Evolutionary conservation across 2,329 filamentous ascomycete species (phyloP).

Genomic region (Fusarium solani-melongenae): DNA sequence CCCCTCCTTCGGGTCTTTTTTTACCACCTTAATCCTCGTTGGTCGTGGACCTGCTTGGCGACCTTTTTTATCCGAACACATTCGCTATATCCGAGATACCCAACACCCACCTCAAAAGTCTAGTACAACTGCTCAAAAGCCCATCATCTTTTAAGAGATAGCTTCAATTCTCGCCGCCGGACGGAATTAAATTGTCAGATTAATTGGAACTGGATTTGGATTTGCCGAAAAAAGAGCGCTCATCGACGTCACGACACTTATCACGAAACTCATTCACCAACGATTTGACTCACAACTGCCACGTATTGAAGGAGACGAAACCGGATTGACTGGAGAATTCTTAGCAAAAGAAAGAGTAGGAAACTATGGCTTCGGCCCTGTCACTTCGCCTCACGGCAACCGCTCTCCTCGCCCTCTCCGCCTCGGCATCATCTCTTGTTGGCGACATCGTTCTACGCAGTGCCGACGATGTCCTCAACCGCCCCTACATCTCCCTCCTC

Average conservation of each 20-base stretch:
- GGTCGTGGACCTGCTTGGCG: slow-evolving; percentile 15
- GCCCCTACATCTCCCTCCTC: slow-evolving; percentile 42
- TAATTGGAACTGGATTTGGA: slow-evolving; percentile 4
- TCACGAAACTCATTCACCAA: slow-evolving; percentile 5
- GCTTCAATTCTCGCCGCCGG: slow-evolving; percentile 31
- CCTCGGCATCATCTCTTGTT: slow-evolving; percentile 27
- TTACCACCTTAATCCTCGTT: slow-evolving; percentile 2
- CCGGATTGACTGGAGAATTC: not conserved
- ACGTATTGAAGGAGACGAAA: slow-evolving; percentile 10
- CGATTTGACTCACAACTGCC: not conserved
- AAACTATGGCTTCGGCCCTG: slow-evolving; percentile 36
- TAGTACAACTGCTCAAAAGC: slow-evolving; percentile 1
- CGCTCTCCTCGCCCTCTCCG: slow-evolving; percentile 33
- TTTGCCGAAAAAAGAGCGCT: not conserved
- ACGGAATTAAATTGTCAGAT: slow-evolving; percentile 19
- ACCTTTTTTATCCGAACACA: not conserved
- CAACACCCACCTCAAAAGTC: slow-evolving; percentile 2
- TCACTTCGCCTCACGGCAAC: slow-evolving; percentile 30
- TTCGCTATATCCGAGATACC: slow-evolving; percentile 22
- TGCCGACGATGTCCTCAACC: slow-evolving; percentile 46
- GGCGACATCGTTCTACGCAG: slow-evolving; percentile 36
- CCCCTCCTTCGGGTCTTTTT: not conserved
- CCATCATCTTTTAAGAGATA: slow-evolving; percentile 7
- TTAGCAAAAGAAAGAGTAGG: slow-evolving; percentile 2
- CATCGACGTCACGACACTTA: slow-evolving; percentile 5